A percentile compares a stretch with the other conserved stretches of the same genome.
phyloP scores from a whole-genome alignment of 768 basidiomycete genomes.

The Rhodotorula diobovata region DNA sequence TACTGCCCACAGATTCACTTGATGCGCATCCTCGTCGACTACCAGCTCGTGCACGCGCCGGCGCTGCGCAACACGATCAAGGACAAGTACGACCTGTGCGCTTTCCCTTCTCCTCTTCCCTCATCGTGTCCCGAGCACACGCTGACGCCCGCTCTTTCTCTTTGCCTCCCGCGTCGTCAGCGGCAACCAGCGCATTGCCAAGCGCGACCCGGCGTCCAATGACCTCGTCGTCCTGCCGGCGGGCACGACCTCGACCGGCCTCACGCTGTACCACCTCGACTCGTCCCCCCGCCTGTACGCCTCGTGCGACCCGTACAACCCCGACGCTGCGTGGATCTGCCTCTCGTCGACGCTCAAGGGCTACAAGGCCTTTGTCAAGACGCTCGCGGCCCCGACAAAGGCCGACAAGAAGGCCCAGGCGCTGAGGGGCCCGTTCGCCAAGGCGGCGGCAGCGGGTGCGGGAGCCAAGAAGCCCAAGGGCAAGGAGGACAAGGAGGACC shows the following conservation, averaged over 20 bases:
- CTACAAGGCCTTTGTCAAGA: slow-evolving; percentile 25
- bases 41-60: neutral
- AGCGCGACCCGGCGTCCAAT: slow-evolving; percentile 19
- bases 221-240: slow-evolving; percentile 28
- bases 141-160: neutral
- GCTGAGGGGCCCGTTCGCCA: slow-evolving; percentile 6
- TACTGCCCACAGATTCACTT: slow-evolving; percentile 13
- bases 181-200: slow-evolving; percentile 31
- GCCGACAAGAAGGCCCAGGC: neutral
- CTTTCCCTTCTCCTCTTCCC: neutral
- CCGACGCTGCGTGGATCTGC: slow-evolving; percentile 5
- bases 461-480: neutral
- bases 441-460: neutral
- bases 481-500: slow-evolving; percentile 10
- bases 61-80: slow-evolving; percentile 4
- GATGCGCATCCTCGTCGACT: slow-evolving; percentile 28
- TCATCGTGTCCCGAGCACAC: neutral
- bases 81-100: slow-evolving; percentile 24
- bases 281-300: slow-evolving; percentile 20
- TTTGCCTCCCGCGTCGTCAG: too few species aligned
- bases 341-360: slow-evolving; percentile 5
- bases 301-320: slow-evolving; percentile 3
- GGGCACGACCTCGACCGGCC: slow-evolving; percentile 19
- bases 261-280: slow-evolving; percentile 30
- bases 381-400: slow-evolving; percentile 19